A percentile compares a stretch with the other conserved stretches of the same genome.
Conservation (phyloP, 345 rosid genomes). For the Syzygium jambos region DNA sequence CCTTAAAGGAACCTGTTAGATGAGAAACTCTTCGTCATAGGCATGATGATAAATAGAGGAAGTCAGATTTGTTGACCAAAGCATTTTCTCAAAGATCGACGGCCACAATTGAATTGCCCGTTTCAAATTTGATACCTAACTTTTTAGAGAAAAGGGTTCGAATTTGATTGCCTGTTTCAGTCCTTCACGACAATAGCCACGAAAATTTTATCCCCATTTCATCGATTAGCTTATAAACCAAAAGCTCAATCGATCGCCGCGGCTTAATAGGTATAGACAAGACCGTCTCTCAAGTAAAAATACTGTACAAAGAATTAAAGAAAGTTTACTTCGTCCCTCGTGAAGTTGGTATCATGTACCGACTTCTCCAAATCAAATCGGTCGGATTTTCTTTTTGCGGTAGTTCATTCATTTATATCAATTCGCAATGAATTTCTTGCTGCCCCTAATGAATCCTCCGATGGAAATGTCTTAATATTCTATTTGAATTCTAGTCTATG, state of each 20-base stretch:
- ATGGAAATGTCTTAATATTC: background rate
- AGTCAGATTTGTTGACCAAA: background rate
- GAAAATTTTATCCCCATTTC: rapidly evolving
- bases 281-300: background rate
- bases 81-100: background rate
- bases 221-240: background rate
- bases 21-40: background rate
- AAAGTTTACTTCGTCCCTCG: background rate
- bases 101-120: rapidly evolving
- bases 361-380: background rate
- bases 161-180: rapidly evolving
- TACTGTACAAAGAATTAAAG: rapidly evolving
- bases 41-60: background rate
- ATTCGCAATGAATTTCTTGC: background rate
- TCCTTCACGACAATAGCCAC: background rate
- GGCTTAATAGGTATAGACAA: background rate
- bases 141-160: background rate
- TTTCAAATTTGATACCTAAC: too few relatives aligned
- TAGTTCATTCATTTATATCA: background rate
- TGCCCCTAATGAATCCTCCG: background rate
- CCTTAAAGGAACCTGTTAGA: background rate
- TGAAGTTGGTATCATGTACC: background rate
- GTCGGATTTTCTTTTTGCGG: background rate
- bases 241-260: too few relatives aligned
- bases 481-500: too few relatives aligned